These are phyloP conservation scores for Candida chauliodis DNA, from an alignment of 805 yeast species.

Conservation along the genomic window DNA sequence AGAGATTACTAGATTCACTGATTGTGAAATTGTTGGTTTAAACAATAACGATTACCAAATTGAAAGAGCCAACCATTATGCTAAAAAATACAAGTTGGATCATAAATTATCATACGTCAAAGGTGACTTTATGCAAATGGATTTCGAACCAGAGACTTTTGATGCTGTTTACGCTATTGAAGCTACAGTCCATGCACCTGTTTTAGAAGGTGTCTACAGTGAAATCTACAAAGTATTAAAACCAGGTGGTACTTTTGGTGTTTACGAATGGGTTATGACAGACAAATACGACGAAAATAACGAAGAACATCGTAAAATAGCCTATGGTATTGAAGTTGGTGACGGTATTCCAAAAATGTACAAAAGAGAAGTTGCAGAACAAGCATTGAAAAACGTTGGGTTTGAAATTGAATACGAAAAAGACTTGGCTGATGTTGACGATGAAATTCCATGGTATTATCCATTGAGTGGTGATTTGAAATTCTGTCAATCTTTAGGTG, in stretches of 20 bases:
- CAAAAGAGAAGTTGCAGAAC: conserved; percentile 75
- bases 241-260: conserved; percentile 98
- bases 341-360: conserved; percentile 99
- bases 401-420: conserved; percentile 71
- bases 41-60: conserved; percentile 97
- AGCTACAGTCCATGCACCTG: conserved; percentile 98
- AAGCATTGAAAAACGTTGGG: conserved; percentile 83
- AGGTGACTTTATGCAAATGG: conserved; percentile 99
- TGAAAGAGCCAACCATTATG: conserved; percentile 82
- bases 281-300: conserved; percentile 84
- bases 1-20: conserved; percentile 90
- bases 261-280: conserved; percentile 99
- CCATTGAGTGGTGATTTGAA: conserved; percentile 94
- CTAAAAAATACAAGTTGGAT: conserved; percentile 59
- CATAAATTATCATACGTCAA: conserved; percentile 81
- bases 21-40: conserved; percentile 80
- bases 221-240: conserved; percentile 93
- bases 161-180: conserved; percentile 98
- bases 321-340: conserved; percentile 96
- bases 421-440: conserved; percentile 81
- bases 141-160: conserved; percentile 81
- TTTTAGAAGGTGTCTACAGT: conserved; percentile 89
- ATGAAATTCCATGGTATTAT: conserved; percentile 94
- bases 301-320: conserved; percentile 87
- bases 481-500: conserved; percentile 75